Conservation (phyloP, 257 asterid species). For the Jasminum sambac region DNA sequence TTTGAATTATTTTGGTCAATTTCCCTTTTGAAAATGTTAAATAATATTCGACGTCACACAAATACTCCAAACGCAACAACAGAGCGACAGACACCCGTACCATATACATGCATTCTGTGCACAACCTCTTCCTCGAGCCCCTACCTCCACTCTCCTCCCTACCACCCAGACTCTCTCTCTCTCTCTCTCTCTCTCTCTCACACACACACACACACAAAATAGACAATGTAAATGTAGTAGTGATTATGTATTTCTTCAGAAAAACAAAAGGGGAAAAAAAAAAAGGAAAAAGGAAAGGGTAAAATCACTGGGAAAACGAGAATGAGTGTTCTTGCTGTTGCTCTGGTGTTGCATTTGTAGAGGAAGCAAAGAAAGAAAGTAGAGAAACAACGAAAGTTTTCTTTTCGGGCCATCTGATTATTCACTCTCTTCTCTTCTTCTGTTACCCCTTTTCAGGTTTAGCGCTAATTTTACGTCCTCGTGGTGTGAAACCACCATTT, state of each 20-base stretch:
- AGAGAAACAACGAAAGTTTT: conserved; percentile 7
- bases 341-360: conserved; percentile 12
- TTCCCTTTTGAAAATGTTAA: no score
- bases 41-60: no score
- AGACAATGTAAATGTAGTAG: not conserved
- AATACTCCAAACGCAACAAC: no score
- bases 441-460: not conserved
- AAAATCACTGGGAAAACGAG: conserved; percentile 12
- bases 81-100: not conserved
- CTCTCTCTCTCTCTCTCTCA: conserved; percentile 1
- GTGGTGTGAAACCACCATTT: conserved; percentile 21
- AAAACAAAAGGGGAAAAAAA: conserved; percentile 6
- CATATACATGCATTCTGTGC: conserved; percentile 26
- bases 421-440: conserved; percentile 16
- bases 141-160: conserved; percentile 30
- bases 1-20: no score
- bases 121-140: conserved; percentile 82
- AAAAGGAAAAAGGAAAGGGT: no score
- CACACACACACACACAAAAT: not conserved
- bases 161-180: conserved; percentile 19
- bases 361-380: conserved; percentile 8
- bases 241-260: not conserved
- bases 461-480: conserved; percentile 26
- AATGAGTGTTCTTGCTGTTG: conserved; percentile 28
- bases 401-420: conserved; percentile 15